A percentile compares a stretch with the other conserved stretches of the same genome.
Evolutionary conservation across 306 rosid genomes (phyloP).

Genomic region (Lithocarpus polystachyus): DNA sequence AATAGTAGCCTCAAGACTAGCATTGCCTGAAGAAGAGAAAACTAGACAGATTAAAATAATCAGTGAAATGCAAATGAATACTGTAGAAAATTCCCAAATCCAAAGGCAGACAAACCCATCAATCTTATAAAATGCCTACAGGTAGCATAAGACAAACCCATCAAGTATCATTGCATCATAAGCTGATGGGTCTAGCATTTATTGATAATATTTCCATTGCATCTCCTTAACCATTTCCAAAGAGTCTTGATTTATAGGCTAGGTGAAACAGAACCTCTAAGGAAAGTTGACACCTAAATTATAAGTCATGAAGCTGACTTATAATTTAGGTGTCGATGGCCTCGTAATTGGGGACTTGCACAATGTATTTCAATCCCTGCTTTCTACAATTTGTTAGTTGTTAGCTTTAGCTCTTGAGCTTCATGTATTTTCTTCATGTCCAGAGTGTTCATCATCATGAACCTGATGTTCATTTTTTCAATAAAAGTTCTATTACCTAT

Average conservation of each 20-base stretch:
- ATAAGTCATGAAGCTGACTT: neutral
- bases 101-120: neutral
- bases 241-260: neutral
- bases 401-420: too few relatives aligned
- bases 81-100: neutral
- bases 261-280: neutral
- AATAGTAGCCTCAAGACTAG: constrained; percentile 83
- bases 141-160: neutral
- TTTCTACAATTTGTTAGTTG: too few relatives aligned
- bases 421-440: too few relatives aligned
- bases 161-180: too few relatives aligned
- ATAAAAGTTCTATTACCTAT: too few relatives aligned
- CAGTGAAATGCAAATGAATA: neutral
- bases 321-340: too few relatives aligned
- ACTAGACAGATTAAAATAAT: constrained; percentile 18
- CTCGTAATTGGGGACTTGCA: too few relatives aligned
- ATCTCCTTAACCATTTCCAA: neutral
- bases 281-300: neutral
- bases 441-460: too few relatives aligned
- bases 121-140: neutral
- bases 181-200: neutral
- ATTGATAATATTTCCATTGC: neutral
- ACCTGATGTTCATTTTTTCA: too few relatives aligned
- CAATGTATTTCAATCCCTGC: too few relatives aligned
- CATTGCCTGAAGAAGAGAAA: constrained; percentile 57